Evolutionary conservation across 768 basidiomycete species (phyloP).

Genomic region (Kwoniella sp.): DNA sequence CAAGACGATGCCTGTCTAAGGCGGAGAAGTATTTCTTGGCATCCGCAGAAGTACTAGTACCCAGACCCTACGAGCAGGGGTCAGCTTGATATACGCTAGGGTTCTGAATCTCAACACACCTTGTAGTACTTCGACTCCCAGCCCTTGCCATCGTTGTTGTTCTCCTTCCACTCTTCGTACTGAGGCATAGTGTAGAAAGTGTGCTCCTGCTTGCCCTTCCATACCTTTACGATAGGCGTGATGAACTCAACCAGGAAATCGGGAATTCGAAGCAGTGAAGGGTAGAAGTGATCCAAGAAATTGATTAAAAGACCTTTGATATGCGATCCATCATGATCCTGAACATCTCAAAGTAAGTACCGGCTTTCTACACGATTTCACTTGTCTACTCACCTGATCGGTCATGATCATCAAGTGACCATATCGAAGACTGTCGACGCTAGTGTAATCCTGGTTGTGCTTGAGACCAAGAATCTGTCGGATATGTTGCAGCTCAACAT

Average conservation of each 20-base stretch:
- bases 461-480: conserved; percentile 97
- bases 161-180: conserved; percentile 87
- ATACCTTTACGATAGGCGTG: conserved; percentile 92
- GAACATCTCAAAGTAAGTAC: too few species aligned
- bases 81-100: conserved; percentile 8
- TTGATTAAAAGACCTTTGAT: conserved; percentile 99
- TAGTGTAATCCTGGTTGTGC: conserved; percentile 84
- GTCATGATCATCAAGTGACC: conserved; percentile 99
- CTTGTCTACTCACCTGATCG: conserved; percentile 87
- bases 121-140: conserved; percentile 98
- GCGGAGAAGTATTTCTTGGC: conserved; percentile 89
- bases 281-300: conserved; percentile 95
- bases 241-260: conserved; percentile 97
- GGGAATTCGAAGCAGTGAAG: conserved; percentile 84
- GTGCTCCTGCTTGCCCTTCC: conserved; percentile 72
- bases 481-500: conserved; percentile 93
- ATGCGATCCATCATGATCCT: conserved; percentile 99
- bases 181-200: conserved; percentile 98
- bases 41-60: conserved; percentile 85
- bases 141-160: conserved; percentile 70
- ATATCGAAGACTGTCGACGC: conserved; percentile 72
- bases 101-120: conserved; percentile 59
- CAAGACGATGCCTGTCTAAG: conserved; percentile 92
- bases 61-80: conserved; percentile 71
- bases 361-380: too few species aligned